A percentile compares a stretch with the other conserved stretches of the same genome.
Evolutionary conservation across 2,329 filamentous ascomycete species (phyloP).

Genomic region (Xylaria sp.): DNA sequence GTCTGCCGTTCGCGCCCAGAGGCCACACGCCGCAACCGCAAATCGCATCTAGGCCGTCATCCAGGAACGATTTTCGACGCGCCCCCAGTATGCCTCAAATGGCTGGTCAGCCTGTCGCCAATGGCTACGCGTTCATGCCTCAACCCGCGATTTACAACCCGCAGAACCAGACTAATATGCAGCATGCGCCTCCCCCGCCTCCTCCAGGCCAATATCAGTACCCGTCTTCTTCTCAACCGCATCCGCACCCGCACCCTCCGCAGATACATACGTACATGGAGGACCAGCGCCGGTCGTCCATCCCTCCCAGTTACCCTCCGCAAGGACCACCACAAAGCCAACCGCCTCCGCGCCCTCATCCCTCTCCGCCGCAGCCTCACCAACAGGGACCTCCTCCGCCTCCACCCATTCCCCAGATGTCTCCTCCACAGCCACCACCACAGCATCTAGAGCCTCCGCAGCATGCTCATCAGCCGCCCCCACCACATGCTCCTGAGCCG

Average conservation of each 20-base stretch:
- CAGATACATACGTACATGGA: constrained; percentile 73
- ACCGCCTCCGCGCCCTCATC: constrained; percentile 53
- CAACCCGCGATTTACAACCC: constrained; percentile 85
- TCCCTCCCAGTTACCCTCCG: constrained; percentile 66
- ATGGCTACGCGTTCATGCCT: constrained; percentile 81
- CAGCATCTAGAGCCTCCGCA: constrained; percentile 44
- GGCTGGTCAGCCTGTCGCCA: constrained; percentile 62
- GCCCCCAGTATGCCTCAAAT: constrained; percentile 73
- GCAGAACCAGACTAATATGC: constrained; percentile 50
- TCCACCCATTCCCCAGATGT: constrained; percentile 52
- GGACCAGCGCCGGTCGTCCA: constrained; percentile 73
- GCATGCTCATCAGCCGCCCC: constrained; percentile 55
- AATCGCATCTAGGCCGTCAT: constrained; percentile 74
- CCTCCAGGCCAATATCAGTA: constrained; percentile 40
- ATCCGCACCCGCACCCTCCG: constrained; percentile 45
- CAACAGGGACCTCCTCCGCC: constrained; percentile 53
- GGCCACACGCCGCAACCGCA: constrained; percentile 82
- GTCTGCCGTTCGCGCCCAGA: constrained; percentile 70
- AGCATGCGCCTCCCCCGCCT: constrained; percentile 42
- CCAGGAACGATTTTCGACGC: constrained; percentile 77
- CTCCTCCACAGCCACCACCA: constrained; percentile 56
- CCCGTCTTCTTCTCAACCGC: constrained; percentile 41
- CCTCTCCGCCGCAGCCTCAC: constrained; percentile 62
- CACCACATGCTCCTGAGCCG: constrained; percentile 48
- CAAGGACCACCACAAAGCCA: constrained; percentile 57